Percentiles rank a stretch among this genome's conserved stretches.
phyloP scores from a whole-genome alignment of 169 alveolate genomes.

The Theileria annulata region DNA sequence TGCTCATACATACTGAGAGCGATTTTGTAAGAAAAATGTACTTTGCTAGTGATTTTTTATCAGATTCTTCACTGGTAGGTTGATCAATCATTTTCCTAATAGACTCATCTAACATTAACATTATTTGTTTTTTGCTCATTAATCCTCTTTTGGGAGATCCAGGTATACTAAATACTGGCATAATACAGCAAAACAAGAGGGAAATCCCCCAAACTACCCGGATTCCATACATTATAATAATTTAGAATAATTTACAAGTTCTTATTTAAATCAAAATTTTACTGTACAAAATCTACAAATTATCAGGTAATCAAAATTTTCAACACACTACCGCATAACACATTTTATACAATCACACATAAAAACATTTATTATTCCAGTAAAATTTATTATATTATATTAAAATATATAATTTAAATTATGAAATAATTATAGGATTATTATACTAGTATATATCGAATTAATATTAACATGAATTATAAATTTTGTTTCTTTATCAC shows the following conservation, averaged over 20 bases:
- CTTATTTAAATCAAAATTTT: background rate
- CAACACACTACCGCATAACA: background rate
- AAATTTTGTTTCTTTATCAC: background rate
- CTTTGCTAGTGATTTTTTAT: background rate
- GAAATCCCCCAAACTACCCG: background rate
- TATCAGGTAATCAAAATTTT: background rate
- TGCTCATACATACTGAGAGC: slow-evolving; percentile 38
- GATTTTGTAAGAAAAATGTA: slow-evolving; percentile 26
- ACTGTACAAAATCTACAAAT: background rate
- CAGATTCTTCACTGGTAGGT: background rate
- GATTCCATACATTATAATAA: slow-evolving; percentile 1
- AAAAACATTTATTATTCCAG: too few species aligned
- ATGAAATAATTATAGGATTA: too few species aligned
- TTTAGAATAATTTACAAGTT: background rate
- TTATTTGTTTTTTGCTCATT: background rate
- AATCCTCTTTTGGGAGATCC: background rate
- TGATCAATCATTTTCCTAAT: background rate
- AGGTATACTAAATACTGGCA: background rate
- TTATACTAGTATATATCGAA: background rate
- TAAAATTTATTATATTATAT: too few species aligned
- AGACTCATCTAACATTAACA: slow-evolving; percentile 1
- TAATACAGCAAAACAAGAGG: background rate
- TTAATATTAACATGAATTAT: background rate
- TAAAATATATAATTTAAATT: too few species aligned
- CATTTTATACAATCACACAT: background rate